Conservation (phyloP, 768 basidiomycete species). For the Tricholoma furcatifolium region DNA sequence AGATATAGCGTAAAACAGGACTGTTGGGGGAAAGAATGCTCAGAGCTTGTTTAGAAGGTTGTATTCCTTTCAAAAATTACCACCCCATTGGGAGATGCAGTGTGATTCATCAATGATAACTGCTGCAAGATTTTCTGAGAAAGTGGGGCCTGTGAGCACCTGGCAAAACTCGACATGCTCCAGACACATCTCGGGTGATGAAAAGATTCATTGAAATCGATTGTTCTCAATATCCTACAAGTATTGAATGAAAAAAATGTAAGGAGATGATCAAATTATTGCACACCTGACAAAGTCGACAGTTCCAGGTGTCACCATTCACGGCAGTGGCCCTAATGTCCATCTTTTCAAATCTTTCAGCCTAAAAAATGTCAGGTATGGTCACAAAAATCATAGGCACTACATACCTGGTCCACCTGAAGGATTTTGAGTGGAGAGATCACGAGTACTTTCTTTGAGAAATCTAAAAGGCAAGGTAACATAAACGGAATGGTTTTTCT, state of each 20-base stretch:
- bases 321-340: constrained; percentile 29
- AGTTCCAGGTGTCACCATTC: constrained; percentile 34
- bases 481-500: constrained; percentile 39
- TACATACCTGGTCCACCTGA: constrained; percentile 32
- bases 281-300: constrained; percentile 26
- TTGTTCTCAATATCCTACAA: constrained; percentile 22
- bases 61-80: constrained; percentile 32
- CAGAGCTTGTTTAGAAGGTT: constrained; percentile 21
- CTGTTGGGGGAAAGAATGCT: constrained; percentile 24
- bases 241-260: constrained; percentile 11
- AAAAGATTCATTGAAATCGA: constrained; percentile 27
- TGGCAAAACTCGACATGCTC: constrained; percentile 27
- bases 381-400: background rate
- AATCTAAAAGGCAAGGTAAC: constrained; percentile 26
- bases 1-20: constrained; percentile 22
- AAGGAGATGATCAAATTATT: background rate
- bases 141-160: constrained; percentile 16
- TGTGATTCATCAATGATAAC: constrained; percentile 34
- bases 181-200: constrained; percentile 40
- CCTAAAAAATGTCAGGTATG: constrained; percentile 9
- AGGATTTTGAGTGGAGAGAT: constrained; percentile 37
- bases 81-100: constrained; percentile 33
- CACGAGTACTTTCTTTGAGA: constrained; percentile 24
- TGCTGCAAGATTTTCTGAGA: constrained; percentile 20
- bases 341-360: constrained; percentile 26